Percentiles rank a stretch among this genome's conserved stretches.
phyloP scores from a whole-genome alignment of 1,284 basidiomycete genomes.

The Wolfiporia cocos region DNA sequence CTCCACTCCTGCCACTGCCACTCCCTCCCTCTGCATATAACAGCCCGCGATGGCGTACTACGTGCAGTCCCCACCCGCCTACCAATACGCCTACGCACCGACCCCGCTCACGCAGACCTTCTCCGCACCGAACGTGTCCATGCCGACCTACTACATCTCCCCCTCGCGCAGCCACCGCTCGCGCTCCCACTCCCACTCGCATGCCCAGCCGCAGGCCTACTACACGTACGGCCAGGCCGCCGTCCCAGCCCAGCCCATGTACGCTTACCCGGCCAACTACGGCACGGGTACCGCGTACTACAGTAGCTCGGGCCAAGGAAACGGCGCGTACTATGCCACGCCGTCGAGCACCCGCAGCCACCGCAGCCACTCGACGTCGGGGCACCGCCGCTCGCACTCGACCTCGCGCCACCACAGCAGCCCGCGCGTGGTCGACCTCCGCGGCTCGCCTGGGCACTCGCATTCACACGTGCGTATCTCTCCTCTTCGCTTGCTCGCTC shows the following conservation, averaged over 20 bases:
- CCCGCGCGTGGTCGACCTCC: constrained; percentile 5
- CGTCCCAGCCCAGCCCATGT: constrained; percentile 6
- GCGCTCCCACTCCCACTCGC: constrained; percentile 9
- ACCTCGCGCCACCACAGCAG: constrained; percentile 11
- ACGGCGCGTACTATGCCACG: constrained; percentile 10
- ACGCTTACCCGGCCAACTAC: constrained; percentile 1
- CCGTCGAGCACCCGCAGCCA: constrained; percentile 13
- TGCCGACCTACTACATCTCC: constrained; percentile 8
- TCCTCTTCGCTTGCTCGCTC: not conserved
- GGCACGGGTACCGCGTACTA: constrained; percentile 5
- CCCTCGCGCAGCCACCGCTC: constrained; percentile 4
- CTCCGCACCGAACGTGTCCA: constrained; percentile 3
- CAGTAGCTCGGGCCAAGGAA: constrained; percentile 6
- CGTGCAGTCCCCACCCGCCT: not conserved
- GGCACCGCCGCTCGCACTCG: constrained; percentile 17
- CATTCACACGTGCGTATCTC: not conserved
- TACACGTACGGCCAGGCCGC: not conserved
- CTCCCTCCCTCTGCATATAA: not conserved
- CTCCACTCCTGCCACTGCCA: too few species aligned
- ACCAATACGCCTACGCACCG: not conserved
- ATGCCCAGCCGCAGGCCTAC: not conserved
- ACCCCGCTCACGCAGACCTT: not conserved
- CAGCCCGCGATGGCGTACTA: not conserved
- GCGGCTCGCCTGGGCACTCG: not conserved
- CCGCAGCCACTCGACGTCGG: constrained; percentile 12